Percentiles rank a stretch among this genome's conserved stretches.
Conservation (phyloP, 2,329 filamentous ascomycete species). For the Diaporthe sp. region DNA sequence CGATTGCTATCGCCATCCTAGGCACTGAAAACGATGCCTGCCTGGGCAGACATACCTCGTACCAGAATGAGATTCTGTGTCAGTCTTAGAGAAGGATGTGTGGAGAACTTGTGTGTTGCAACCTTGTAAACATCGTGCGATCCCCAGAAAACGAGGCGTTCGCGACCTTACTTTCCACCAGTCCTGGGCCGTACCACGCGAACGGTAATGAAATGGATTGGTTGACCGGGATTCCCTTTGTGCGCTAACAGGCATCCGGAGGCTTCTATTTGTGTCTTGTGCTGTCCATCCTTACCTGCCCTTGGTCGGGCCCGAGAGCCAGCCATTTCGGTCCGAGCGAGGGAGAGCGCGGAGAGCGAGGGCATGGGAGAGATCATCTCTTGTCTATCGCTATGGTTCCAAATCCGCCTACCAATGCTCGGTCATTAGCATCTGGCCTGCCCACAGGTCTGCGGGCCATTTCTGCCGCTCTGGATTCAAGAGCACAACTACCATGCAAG, state of each 20-base stretch:
- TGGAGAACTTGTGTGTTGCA: conserved; percentile 1
- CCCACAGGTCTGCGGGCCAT: background rate
- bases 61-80: background rate
- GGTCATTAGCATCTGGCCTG: no score
- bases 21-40: background rate
- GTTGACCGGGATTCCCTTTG: background rate
- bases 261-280: background rate
- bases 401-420: no score
- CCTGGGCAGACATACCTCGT: background rate
- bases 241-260: background rate
- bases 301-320: background rate
- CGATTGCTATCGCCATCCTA: background rate
- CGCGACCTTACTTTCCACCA: background rate
- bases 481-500: background rate
- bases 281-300: background rate
- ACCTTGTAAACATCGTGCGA: background rate
- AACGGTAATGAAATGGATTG: background rate
- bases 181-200: background rate
- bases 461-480: background rate
- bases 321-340: background rate
- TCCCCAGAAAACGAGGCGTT: background rate
- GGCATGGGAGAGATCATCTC: background rate
- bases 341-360: no score
- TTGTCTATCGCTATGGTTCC: background rate
- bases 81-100: background rate